These are phyloP conservation scores for Entomortierella beljakovae DNA, from an alignment of 192 early-diverging fungal species.

Conservation along the genomic window DNA sequence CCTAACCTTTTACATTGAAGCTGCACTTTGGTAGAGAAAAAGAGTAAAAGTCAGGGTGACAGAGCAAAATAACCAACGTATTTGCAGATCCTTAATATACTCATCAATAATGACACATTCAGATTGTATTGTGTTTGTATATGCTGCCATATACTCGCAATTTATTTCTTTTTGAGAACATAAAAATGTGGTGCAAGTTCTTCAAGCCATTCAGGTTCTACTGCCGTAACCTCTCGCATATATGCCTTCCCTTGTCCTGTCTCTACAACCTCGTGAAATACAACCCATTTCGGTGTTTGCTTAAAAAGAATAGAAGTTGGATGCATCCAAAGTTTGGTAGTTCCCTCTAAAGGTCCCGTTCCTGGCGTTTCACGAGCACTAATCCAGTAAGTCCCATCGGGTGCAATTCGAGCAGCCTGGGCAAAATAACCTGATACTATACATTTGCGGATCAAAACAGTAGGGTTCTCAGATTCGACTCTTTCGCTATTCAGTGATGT, in stretches of 20 bases:
- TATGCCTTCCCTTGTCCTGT: constrained; percentile 88
- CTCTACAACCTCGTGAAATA: constrained; percentile 96
- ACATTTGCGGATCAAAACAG: constrained; percentile 68
- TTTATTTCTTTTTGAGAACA: too few species aligned
- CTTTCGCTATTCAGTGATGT: constrained; percentile 39
- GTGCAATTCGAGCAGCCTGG: constrained; percentile 75
- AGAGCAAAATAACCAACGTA: too few species aligned
- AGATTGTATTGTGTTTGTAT: too few species aligned
- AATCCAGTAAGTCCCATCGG: constrained; percentile 76
- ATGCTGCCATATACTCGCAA: too few species aligned
- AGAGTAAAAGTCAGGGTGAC: too few species aligned
- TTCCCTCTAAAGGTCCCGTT: not conserved
- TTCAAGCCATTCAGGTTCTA: constrained; percentile 95
- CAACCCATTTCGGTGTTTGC: constrained; percentile 89
- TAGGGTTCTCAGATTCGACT: constrained; percentile 2
- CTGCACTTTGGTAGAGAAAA: too few species aligned
- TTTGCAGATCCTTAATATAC: too few species aligned
- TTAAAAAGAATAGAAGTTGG: constrained; percentile 95
- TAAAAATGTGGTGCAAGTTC: constrained; percentile 95
- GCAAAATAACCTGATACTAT: constrained; percentile 80
- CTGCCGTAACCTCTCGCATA: constrained; percentile 94
- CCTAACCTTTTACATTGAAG: too few species aligned
- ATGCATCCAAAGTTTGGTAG: constrained; percentile 71
- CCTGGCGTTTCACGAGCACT: constrained; percentile 61
- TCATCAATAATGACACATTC: too few species aligned